These are phyloP conservation scores for Agrostemma githago DNA, from an alignment of 148 eudicot species.

Conservation along the genomic window DNA sequence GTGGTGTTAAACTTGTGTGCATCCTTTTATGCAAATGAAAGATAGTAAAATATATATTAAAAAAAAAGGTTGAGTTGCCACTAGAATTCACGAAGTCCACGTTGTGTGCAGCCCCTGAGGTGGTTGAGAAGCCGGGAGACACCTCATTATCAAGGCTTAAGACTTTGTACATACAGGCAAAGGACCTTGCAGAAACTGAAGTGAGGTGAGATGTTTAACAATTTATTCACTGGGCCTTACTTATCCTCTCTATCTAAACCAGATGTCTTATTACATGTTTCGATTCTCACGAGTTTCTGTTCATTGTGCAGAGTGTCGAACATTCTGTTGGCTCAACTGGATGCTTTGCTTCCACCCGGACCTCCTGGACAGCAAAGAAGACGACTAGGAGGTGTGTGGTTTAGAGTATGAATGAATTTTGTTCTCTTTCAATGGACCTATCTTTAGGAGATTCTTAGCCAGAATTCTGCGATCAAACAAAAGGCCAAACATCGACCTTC, in stretches of 20 bases:
- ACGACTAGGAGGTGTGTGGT: conserved; percentile 68
- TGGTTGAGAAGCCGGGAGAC: conserved; percentile 92
- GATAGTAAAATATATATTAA: no score
- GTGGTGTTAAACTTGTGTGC: not conserved
- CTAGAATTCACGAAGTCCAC: not conserved
- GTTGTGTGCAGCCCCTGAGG: conserved; percentile 73
- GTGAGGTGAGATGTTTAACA: conserved; percentile 38
- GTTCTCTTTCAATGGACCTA: not conserved
- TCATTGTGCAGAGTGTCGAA: conserved; percentile 50
- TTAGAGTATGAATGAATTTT: not conserved
- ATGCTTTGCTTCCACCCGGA: conserved; percentile 63
- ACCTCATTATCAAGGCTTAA: conserved; percentile 59
- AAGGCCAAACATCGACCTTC: not conserved
- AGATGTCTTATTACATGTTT: not conserved
- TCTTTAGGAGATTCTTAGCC: not conserved
- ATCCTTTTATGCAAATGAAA: not conserved
- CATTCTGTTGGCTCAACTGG: conserved; percentile 52
- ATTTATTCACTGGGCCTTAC: not conserved
- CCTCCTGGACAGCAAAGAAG: conserved; percentile 65
- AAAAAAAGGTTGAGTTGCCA: not conserved
- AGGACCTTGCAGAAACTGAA: conserved; percentile 81
- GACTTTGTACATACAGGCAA: conserved; percentile 61
- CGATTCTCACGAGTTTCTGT: conserved; percentile 15
- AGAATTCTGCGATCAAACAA: not conserved
- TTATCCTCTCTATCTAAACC: not conserved